A percentile compares a stretch with the other conserved stretches of the same genome.
Conservation (phyloP, 768 basidiomycete species). For the Amanita inopinata region DNA sequence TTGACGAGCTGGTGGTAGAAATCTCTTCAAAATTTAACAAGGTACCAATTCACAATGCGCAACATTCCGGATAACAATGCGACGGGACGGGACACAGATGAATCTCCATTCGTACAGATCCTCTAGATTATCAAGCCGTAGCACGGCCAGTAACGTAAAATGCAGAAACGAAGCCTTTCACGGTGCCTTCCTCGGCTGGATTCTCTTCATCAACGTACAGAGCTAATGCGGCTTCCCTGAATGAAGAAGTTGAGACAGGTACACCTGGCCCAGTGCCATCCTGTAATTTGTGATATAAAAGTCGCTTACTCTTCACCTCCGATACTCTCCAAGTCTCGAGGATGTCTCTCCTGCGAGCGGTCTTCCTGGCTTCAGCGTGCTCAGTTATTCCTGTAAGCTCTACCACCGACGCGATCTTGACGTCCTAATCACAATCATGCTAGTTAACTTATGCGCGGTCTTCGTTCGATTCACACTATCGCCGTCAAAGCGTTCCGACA, state of each 20-base stretch:
- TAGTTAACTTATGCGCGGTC: slow-evolving; percentile 22
- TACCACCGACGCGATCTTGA: slow-evolving; percentile 5
- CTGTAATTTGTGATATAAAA: slow-evolving; percentile 19
- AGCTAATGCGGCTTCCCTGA: not conserved
- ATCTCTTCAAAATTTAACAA: not conserved
- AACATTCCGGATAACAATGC: too few species aligned
- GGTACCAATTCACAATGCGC: too few species aligned
- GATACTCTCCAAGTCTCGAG: slow-evolving; percentile 12
- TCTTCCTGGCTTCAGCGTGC: slow-evolving; percentile 25
- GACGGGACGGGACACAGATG: too few species aligned
- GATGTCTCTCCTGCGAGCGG: slow-evolving; percentile 24
- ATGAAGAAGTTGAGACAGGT: slow-evolving; percentile 17
- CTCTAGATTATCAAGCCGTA: not conserved
- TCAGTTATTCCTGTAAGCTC: slow-evolving; percentile 30
- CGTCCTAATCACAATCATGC: slow-evolving; percentile 3
- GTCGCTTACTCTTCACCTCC: slow-evolving; percentile 10
- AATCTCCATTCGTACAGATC: too few species aligned
- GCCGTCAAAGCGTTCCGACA: slow-evolving; percentile 31
- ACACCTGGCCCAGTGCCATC: slow-evolving; percentile 21
- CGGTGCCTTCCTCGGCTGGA: slow-evolving; percentile 9
- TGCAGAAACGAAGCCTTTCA: not conserved
- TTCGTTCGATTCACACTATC: slow-evolving; percentile 18
- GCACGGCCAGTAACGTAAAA: slow-evolving; percentile 1
- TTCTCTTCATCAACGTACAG: slow-evolving; percentile 2
- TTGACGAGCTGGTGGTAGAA: not conserved